Evolutionary conservation across 1,139 yeast species (phyloP), one percentile per base, ranked within the genome.

Genomic region (Saccharomycopsis hybrid): DNA sequence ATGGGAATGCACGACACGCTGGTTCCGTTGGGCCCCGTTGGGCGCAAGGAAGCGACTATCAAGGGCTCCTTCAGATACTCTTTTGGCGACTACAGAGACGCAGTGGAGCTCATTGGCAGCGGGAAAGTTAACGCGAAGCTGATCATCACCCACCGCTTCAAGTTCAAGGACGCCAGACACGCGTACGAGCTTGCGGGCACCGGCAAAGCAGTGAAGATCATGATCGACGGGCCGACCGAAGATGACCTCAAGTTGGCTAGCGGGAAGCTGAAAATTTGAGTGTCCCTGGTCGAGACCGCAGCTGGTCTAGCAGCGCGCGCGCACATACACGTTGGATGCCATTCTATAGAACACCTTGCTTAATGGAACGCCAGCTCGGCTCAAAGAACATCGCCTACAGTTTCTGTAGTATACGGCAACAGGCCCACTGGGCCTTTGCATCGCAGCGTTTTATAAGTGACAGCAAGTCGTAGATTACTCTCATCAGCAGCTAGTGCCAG

Each of bases 21-120:
- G 43, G 80, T 88, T 73, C 96, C 96, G 52, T 78, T 88, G 60
- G 78, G 85, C 39, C 80, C 77, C 55, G 70, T 86, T 56, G 78
- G 82, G 31, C 78, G 78, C 55, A 83, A 81, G 63, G 96, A 88
- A 64, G 67, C 85, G 59, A 72, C 75, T 0, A 69, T 86, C 60
- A 80, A 75, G 62, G 95, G 95, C 40, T 80, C 84, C 54, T 88
- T 87, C 74, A 78, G 97, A 65, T 89, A 89, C 67, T 80, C 82
- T 50, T 80, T 74, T 58, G 83, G 86, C 56, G 95, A 87, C 65
- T 88, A 87, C 71, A 76, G 76, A 57, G 79, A 82, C 44, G 80
- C 94, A 1, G 88, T 87, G 44, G 76, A 77, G 44, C 73, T 88
- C 57, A 72, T 88, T 50, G 73, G 78, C 30, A 72, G 78, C 54